A percentile compares a stretch with the other conserved stretches of the same genome.
Evolutionary conservation across 352 stramenopile species (phyloP).

Genomic region (Pythium brachiatum): DNA sequence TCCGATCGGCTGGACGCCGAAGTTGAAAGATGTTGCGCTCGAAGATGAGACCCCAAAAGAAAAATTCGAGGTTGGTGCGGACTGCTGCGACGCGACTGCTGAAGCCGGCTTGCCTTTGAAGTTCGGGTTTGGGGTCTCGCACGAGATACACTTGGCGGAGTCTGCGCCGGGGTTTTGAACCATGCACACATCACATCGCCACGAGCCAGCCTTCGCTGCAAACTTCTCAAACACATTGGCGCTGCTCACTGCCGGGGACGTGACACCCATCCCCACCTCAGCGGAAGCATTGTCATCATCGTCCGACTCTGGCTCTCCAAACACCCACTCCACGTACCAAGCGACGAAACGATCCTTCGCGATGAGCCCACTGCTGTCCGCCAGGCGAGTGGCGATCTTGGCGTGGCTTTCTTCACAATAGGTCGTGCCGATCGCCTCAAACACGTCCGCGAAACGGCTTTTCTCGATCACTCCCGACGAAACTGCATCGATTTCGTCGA

Average conservation of each 20-base stretch:
- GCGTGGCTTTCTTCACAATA: slow-evolving; percentile 26
- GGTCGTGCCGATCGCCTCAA: slow-evolving; percentile 23
- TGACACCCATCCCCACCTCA: slow-evolving; percentile 11
- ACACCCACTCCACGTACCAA: slow-evolving; percentile 30
- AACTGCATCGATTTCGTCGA: slow-evolving; percentile 21
- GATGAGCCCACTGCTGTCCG: slow-evolving; percentile 14
- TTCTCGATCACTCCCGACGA: slow-evolving; percentile 15
- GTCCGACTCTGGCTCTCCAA: slow-evolving; percentile 45
- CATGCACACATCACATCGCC: slow-evolving; percentile 32
- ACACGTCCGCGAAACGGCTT: slow-evolving; percentile 21
- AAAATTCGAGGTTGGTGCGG: background rate
- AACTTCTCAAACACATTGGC: slow-evolving; percentile 25
- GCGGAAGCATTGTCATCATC: slow-evolving; percentile 25
- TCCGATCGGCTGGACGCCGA: slow-evolving; percentile 5
- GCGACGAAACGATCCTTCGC: slow-evolving; percentile 23
- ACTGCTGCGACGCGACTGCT: background rate
- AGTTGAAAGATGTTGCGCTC: slow-evolving; percentile 11
- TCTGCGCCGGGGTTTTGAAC: slow-evolving; percentile 24
- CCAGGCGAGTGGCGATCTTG: slow-evolving; percentile 19
- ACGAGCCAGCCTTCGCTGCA: slow-evolving; percentile 26
- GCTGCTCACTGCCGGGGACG: background rate
- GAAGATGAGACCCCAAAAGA: slow-evolving; percentile 12
- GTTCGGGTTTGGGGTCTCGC: slow-evolving; percentile 32
- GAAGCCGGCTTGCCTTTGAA: slow-evolving; percentile 5
- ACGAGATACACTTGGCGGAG: slow-evolving; percentile 30